Base-by-base conservation (phyloP, 805 yeast genomes). In the Saccharomycopsis capsularis region DNA sequence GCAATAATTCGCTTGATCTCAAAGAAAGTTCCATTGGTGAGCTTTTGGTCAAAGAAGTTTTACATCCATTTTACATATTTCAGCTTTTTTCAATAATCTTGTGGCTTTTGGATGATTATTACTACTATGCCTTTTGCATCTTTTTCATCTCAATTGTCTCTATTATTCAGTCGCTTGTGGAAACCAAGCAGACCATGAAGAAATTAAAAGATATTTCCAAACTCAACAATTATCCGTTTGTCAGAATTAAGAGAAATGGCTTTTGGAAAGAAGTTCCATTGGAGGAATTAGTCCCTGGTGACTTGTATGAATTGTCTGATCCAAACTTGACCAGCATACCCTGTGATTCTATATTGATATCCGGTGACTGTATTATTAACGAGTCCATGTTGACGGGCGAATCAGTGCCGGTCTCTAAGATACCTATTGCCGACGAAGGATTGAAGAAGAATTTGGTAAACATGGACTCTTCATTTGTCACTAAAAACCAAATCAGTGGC, bases 361-460 rank as follows among this genome's bases (percentile, higher is more conserved):
- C 89, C 30, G 99, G 99, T 45, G 98, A 90, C 61, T 86, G 95
- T 62, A 89, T 93, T 47, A 85, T 93, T n/a, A 93, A 93, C 63
- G 99, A 93, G 62, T 85, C 97, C 4, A 93, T 93, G 96, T 73
- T 93, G 19, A 93, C 99, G 0, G 99, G 99, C 36, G 99, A 93
- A 63, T 88, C 96, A 46, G 97, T 93, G 1, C 99, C 99, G 0
- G 96, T 93, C 2, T 78, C 96, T 0, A 93, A 93, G 63, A 54
- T 71, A 9, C 75, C 85, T 1, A 87, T 93, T 1, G 67, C 73
- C 1, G 72, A 75, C 15, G 89, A 81, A 6, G 71, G 81, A 0
- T 75, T 88, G 36, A 66, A 66, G n/a, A 68, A 69, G 19, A 63
- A 86, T 43, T 69, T 78, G 2, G 71, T 71, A n/a, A 82, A 79